phyloP scores from a whole-genome alignment of 192 early-diverging fungal species.

The Thamnidium elegans region DNA sequence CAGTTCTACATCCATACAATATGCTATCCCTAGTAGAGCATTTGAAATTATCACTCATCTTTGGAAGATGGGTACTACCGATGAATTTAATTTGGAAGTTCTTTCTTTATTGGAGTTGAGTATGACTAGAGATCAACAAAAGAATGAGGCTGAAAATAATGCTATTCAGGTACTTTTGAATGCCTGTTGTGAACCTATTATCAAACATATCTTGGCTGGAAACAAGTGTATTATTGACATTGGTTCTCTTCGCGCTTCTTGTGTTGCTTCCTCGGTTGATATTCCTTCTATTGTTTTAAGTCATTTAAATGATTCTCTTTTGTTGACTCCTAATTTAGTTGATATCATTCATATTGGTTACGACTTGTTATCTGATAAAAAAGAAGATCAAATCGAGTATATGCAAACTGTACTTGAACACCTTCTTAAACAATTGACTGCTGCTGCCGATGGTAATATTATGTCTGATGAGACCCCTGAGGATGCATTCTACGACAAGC shows the following conservation, averaged over 20 bases:
- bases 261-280: not conserved
- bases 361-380: not conserved
- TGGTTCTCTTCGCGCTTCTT: not conserved
- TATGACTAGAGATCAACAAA: slow-evolving; percentile 1
- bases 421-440: slow-evolving; percentile 14
- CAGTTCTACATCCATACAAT: not conserved
- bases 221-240: slow-evolving; percentile 1
- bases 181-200: slow-evolving; percentile 15
- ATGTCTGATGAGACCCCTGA: slow-evolving; percentile 6
- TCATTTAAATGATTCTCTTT: not conserved
- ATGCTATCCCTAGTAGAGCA: slow-evolving; percentile 9
- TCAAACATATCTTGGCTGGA: slow-evolving; percentile 16
- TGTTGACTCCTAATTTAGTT: slow-evolving; percentile 4
- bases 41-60: slow-evolving; percentile 21
- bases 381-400: not conserved
- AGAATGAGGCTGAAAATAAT: not conserved
- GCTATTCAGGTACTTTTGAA: slow-evolving; percentile 11
- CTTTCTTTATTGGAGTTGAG: slow-evolving; percentile 21
- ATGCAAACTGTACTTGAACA: slow-evolving; percentile 12
- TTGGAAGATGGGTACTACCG: slow-evolving; percentile 7
- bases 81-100: slow-evolving; percentile 10
- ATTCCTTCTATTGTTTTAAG: slow-evolving; percentile 4
- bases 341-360: slow-evolving; percentile 16
- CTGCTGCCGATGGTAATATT: not conserved
- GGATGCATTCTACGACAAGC: slow-evolving; percentile 5